Conservation (phyloP, 306 rosid species). For the Luffa acutangula region DNA sequence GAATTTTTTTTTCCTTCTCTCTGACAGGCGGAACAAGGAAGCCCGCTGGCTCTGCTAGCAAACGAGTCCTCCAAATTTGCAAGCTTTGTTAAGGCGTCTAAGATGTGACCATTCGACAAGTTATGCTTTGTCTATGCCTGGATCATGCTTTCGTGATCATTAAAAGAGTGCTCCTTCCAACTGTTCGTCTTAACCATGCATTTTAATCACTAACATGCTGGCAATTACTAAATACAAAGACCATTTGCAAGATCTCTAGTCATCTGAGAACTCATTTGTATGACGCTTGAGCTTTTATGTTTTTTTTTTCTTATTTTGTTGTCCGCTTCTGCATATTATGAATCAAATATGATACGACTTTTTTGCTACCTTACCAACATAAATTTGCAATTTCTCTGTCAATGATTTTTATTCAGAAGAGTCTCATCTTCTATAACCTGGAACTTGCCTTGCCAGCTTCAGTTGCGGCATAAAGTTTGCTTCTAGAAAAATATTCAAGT, state of each 20-base stretch:
- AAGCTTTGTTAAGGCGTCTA: slow-evolving; percentile 66
- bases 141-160: neutral
- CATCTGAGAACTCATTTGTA: neutral
- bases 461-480: neutral
- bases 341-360: neutral
- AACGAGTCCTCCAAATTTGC: slow-evolving; percentile 51
- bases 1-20: neutral
- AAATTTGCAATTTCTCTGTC: neutral
- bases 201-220: neutral
- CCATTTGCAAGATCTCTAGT: neutral
- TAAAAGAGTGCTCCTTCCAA: neutral
- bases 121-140: neutral
- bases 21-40: slow-evolving; percentile 43
- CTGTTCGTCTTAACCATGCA: neutral
- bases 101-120: slow-evolving; percentile 30
- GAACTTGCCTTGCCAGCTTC: neutral
- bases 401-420: neutral
- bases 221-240: neutral
- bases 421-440: neutral
- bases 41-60: slow-evolving; percentile 52
- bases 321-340: neutral
- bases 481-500: neutral
- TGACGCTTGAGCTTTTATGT: neutral
- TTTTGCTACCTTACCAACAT: neutral
- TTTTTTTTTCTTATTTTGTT: neutral